These are phyloP conservation scores for Mycothermus thermophilus DNA, from an alignment of 495 filamentous ascomycete genomes.

Conservation along the genomic window DNA sequence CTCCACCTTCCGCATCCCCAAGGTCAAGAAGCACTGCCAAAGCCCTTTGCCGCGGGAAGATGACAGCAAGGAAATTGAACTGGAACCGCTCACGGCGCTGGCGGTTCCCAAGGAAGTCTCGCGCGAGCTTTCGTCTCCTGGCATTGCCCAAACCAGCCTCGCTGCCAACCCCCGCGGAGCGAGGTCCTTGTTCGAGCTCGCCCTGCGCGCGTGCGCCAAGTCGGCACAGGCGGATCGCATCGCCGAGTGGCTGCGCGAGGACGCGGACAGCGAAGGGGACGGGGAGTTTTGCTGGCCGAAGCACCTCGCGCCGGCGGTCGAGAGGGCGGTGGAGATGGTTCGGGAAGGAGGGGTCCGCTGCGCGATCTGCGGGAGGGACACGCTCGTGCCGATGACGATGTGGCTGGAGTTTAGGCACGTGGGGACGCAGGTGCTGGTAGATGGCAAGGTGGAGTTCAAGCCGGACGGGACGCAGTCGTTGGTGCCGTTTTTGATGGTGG, in stretches of 20 bases:
- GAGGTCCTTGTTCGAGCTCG: constrained; percentile 15
- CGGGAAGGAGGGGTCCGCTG: constrained; percentile 12
- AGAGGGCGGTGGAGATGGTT: constrained; percentile 5
- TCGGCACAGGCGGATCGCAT: constrained; percentile 2
- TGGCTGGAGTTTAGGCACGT: constrained; percentile 21
- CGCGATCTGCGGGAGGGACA: constrained; percentile 14
- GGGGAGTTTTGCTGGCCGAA: constrained; percentile 1
- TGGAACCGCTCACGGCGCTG: constrained; percentile 14
- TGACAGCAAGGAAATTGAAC: background rate
- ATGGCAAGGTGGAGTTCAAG: background rate
- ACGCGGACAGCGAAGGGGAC: background rate
- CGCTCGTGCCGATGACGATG: constrained; percentile 11
- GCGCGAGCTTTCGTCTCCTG: background rate
- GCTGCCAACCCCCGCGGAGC: constrained; percentile 6
- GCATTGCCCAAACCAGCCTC: background rate
- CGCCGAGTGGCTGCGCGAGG: background rate
- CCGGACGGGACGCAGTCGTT: constrained; percentile 9
- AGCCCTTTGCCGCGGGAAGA: too few relatives aligned
- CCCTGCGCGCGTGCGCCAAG: constrained; percentile 7
- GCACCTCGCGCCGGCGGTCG: constrained; percentile 2
- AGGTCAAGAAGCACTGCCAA: background rate
- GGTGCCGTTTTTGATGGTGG: constrained; percentile 49
- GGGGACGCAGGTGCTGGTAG: background rate
- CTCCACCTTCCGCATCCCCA: constrained; percentile 11
- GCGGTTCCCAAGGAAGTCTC: constrained; percentile 3